Percentiles rank a stretch among this genome's conserved stretches.
Evolutionary conservation across 1,284 basidiomycete species (phyloP).

Genomic region (Erythrobasidium hasegawianum): DNA sequence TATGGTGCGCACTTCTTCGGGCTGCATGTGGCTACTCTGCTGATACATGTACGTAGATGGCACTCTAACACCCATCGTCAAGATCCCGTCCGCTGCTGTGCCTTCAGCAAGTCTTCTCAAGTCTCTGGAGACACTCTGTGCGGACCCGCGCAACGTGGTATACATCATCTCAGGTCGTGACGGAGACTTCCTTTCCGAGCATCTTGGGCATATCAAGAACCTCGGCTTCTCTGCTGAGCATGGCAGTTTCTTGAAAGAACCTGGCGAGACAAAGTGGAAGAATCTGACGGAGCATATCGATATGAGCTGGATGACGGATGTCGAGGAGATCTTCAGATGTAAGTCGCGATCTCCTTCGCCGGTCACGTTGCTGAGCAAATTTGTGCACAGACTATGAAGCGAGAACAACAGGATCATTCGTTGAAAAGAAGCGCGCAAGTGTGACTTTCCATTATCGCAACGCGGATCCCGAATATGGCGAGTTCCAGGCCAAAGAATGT

Average conservation of each 20-base stretch:
- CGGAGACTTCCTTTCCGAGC: slow-evolving; percentile 81
- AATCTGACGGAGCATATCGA: slow-evolving; percentile 88
- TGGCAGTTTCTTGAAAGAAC: slow-evolving; percentile 83
- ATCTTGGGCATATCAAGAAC: slow-evolving; percentile 76
- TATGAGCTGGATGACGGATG: slow-evolving; percentile 97
- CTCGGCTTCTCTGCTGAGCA: slow-evolving; percentile 96
- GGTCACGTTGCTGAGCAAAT: no score
- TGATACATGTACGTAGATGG: slow-evolving; percentile 65
- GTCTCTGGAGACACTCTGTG: slow-evolving; percentile 67
- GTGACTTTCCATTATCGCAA: slow-evolving; percentile 98
- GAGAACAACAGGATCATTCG: slow-evolving; percentile 85
- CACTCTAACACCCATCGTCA: slow-evolving; percentile 94
- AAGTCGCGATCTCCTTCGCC: slow-evolving; percentile 14
- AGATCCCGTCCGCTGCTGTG: slow-evolving; percentile 79
- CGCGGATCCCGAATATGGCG: slow-evolving; percentile 89
- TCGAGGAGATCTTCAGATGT: slow-evolving; percentile 86
- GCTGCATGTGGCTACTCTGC: no score
- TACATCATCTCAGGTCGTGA: slow-evolving; percentile 99
- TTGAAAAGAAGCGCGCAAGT: slow-evolving; percentile 93
- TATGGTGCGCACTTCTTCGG: no score
- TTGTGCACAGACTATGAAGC: slow-evolving; percentile 45
- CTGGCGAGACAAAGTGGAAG: slow-evolving; percentile 65
- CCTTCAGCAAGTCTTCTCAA: slow-evolving; percentile 72
- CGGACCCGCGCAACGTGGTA: slow-evolving; percentile 82
- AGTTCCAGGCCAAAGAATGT: slow-evolving; percentile 67